Base-by-base conservation (phyloP, 2,329 filamentous ascomycete species). In the Monosporascus sp. region DNA sequence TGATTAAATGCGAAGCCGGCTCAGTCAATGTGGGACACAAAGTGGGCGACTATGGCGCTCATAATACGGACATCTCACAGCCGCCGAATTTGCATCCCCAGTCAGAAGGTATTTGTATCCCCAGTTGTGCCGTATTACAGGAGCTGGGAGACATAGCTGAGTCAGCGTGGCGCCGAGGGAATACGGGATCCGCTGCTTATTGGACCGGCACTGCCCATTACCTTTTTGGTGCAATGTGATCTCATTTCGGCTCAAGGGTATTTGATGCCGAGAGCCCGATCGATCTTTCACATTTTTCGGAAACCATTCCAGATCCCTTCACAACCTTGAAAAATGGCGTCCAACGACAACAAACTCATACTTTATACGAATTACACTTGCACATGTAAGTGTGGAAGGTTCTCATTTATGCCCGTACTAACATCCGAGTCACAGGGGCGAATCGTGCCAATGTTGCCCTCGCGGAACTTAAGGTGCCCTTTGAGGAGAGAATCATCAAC, bases 401-500 rank as follows among this genome's bases (percentile, higher is more conserved):
- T 15, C 14, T 44, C 17, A 25, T 44, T n/a, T 20, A 14, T 44
- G 20, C 14, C 3, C 22, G 41, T 20, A 46, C 43, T 46, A 27
- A 46, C 17, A 5, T 24, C 20, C 14, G 24, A 14, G 31, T 14
- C 9, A n/a, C 24, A 77, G 74, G 74, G 77, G 88, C 88, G 17
- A 89, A 93, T 65, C 85, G 90, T 37, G 87, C 83, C 1, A 85
- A 91, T 61, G 89, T 90, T 54, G 80, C 80, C 6, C 77, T 91
- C 25, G 76, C 79, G 31, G 88, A 90, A 64, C 78, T 88, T 14
- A 76, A 77, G 11, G 65, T 91, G 31, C 75, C 81, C 0, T 89
- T 82, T 62, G 83, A 89, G 53, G 84, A 90, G 59, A 83, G 88
- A 55, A 81, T 83, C 53, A 88, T 95, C 61, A 87, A 93, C 66